Conservation (phyloP, 176 grass and related monocot species). For the Guadua angustifolia region DNA sequence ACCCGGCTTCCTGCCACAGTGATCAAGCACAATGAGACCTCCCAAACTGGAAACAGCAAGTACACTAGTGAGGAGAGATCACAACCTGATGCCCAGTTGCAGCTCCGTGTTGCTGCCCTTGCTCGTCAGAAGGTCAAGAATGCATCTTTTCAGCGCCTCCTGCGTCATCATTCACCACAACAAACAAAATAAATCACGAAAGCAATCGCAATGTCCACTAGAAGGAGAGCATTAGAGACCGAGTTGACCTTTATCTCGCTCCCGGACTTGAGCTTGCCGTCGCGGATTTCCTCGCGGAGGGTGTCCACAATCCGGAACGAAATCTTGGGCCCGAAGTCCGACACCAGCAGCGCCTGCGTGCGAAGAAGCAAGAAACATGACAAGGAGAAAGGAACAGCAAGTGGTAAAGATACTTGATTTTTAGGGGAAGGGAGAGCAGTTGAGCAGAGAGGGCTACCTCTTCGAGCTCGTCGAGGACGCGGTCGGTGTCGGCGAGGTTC, state of each 20-base stretch:
- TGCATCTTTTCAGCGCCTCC: constrained; percentile 75
- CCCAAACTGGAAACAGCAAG: constrained; percentile 28
- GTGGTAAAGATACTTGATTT: neutral
- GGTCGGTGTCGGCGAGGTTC: constrained; percentile 95
- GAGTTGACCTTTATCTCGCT: constrained; percentile 82
- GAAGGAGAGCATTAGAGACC: neutral
- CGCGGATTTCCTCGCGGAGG: constrained; percentile 82
- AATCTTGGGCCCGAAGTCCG: constrained; percentile 95
- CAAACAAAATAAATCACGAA: neutral
- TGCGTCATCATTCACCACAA: constrained; percentile 23
- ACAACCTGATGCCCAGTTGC: constrained; percentile 87
- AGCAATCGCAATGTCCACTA: neutral
- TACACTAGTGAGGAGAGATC: neutral
- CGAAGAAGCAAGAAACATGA: neutral
- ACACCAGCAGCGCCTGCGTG: constrained; percentile 87
- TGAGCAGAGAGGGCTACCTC: constrained; percentile 40
- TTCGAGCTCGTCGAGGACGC: constrained; percentile 92
- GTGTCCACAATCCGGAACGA: constrained; percentile 91
- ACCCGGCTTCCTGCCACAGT: constrained; percentile 68
- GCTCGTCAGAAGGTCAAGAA: constrained; percentile 73
- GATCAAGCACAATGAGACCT: constrained; percentile 14
- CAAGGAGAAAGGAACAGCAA: neutral
- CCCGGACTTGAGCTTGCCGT: constrained; percentile 94
- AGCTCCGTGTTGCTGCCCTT: constrained; percentile 86
- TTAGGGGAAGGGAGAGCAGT: neutral